Conservation (phyloP, 1,139 yeast genomes). For the Hemisphaericaspora subhashii region DNA sequence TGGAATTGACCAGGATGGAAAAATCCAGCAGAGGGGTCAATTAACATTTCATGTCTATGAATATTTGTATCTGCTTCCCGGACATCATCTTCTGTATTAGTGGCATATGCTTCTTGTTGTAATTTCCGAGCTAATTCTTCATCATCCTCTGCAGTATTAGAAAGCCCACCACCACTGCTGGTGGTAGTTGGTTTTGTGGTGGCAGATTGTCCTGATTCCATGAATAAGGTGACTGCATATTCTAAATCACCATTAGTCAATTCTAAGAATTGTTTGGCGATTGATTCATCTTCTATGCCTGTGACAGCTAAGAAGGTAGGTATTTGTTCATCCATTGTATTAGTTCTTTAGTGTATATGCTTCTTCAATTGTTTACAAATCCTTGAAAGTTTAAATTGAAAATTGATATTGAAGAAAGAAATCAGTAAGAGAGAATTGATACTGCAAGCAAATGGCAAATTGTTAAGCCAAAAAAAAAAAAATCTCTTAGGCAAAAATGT, state of each 20-base stretch:
- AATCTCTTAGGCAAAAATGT: too few relatives aligned
- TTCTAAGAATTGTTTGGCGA: constrained; percentile 78
- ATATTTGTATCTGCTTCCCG: constrained; percentile 76
- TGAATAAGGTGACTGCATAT: constrained; percentile 79
- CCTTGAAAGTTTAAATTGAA: too few relatives aligned
- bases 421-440: too few relatives aligned
- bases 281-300: constrained; percentile 63
- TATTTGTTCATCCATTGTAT: constrained; percentile 27
- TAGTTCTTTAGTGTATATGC: background rate
- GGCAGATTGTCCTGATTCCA: constrained; percentile 53
- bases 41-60: constrained; percentile 77
- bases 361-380: too few relatives aligned
- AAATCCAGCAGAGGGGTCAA: constrained; percentile 29
- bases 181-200: constrained; percentile 5
- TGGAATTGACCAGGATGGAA: constrained; percentile 11
- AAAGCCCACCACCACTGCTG: constrained; percentile 1
- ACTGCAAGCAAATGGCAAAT: too few relatives aligned
- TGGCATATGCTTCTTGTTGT: constrained; percentile 62
- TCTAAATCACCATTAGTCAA: constrained; percentile 80
- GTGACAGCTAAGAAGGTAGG: constrained; percentile 85
- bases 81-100: constrained; percentile 24
- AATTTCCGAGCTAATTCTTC: constrained; percentile 62
- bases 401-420: too few relatives aligned
- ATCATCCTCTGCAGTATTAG: constrained; percentile 37
- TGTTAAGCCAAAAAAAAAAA: too few relatives aligned